Evolutionary conservation across 2,329 filamentous ascomycete genomes (phyloP).

Genomic region (Macrophomina pseudophaseolina): DNA sequence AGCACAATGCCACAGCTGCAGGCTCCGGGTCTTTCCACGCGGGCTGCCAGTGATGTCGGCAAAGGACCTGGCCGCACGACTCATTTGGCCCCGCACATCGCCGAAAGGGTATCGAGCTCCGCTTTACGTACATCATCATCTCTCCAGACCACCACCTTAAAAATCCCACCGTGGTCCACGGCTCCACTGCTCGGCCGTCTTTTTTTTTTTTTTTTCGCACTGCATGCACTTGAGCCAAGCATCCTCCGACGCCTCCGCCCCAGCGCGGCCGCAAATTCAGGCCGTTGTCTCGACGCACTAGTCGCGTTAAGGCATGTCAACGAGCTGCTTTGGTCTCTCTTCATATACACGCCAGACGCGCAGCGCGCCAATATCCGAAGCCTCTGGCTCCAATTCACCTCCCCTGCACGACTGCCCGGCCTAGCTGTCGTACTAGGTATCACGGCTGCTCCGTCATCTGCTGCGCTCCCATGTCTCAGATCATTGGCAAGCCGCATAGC

Average conservation of each 20-base stretch:
- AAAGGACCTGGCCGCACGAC: not conserved
- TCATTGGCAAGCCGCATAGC: not conserved
- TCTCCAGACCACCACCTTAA: conserved; percentile 4
- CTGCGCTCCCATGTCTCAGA: conserved; percentile 1
- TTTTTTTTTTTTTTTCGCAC: not conserved
- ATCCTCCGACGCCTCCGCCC: conserved; percentile 6
- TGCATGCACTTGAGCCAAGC: conserved; percentile 7
- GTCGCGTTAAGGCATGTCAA: conserved; percentile 4
- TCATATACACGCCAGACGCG: conserved; percentile 9
- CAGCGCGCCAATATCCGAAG: not conserved
- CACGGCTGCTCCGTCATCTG: not conserved
- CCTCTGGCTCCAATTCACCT: not conserved
- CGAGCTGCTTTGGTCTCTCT: no score
- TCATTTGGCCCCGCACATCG: not conserved
- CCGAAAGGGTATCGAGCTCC: not conserved
- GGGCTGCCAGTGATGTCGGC: conserved; percentile 11
- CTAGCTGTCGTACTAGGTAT: not conserved
- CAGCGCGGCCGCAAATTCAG: not conserved
- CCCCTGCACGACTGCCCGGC: not conserved
- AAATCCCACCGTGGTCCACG: conserved; percentile 2
- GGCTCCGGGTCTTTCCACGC: conserved; percentile 12
- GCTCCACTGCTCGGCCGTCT: conserved; percentile 18
- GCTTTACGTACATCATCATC: conserved; percentile 11
- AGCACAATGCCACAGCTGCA: conserved; percentile 8
- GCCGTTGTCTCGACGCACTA: conserved; percentile 1